These are phyloP conservation scores for Neolentinus lepideus DNA, from an alignment of 1,284 basidiomycete species.

Conservation along the genomic window DNA sequence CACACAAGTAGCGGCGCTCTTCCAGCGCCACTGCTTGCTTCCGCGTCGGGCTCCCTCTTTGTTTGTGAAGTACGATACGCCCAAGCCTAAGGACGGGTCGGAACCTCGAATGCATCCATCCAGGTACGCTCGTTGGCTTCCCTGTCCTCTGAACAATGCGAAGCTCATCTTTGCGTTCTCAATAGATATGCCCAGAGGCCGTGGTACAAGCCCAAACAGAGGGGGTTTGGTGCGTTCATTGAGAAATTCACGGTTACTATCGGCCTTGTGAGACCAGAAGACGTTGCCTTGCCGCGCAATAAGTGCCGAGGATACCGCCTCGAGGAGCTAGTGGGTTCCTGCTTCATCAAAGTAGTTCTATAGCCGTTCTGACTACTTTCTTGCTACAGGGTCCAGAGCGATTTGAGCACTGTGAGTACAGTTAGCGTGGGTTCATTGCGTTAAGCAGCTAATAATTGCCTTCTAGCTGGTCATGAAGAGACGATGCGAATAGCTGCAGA, in stretches of 20 bases:
- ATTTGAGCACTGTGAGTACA: neutral
- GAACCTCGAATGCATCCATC: conserved; percentile 1
- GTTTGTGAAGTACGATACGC: neutral
- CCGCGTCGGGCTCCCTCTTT: neutral
- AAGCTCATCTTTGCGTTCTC: neutral
- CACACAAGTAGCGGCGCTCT: neutral
- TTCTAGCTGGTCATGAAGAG: conserved; percentile 3
- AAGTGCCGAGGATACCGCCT: conserved; percentile 1
- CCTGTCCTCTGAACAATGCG: neutral
- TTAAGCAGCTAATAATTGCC: neutral
- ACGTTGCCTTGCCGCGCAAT: neutral
- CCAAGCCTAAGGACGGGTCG: neutral
- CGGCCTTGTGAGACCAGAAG: neutral
- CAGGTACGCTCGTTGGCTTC: neutral
- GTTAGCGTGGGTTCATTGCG: neutral
- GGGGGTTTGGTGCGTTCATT: neutral
- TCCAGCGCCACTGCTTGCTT: neutral
- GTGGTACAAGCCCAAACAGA: neutral
- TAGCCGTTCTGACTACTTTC: neutral
- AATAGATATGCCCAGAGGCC: neutral
- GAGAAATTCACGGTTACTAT: neutral
- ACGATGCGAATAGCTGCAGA: conserved; percentile 1
- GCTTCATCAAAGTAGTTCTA: neutral
- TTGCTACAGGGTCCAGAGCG: neutral
- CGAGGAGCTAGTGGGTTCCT: conserved; percentile 2